These are phyloP conservation scores for Pogostemon cablin DNA, from an alignment of 257 asterid genomes.

Conservation along the genomic window DNA sequence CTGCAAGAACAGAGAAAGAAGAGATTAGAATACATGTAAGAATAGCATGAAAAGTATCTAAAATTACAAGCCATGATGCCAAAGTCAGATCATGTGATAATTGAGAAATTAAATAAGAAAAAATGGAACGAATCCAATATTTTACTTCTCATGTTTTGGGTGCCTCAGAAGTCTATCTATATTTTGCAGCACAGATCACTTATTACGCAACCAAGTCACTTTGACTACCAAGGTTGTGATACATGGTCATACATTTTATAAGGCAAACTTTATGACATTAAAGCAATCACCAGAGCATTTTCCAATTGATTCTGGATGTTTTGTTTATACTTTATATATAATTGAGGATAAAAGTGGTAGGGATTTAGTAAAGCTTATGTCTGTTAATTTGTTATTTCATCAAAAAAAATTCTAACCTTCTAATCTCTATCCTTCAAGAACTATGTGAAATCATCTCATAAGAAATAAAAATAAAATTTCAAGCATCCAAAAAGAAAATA, in stretches of 20 bases:
- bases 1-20: conserved; percentile 44
- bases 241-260: background rate
- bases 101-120: too few relatives aligned
- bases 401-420: conserved; percentile 19
- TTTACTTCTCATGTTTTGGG: background rate
- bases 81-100: background rate
- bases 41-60: conserved; percentile 5
- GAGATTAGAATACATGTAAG: background rate
- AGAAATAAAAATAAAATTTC: background rate
- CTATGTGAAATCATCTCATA: background rate
- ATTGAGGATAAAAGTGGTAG: background rate
- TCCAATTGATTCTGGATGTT: too few relatives aligned
- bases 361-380: background rate
- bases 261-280: conserved; percentile 10
- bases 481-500: background rate
- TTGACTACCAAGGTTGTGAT: background rate
- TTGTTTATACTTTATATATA: background rate
- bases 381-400: background rate
- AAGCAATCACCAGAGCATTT: conserved; percentile 23
- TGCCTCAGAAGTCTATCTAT: background rate
- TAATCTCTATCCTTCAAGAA: conserved; percentile 17
- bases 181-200: conserved; percentile 9
- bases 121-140: background rate
- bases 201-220: conserved; percentile 4
- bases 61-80: conserved; percentile 15